Base-by-base conservation (phyloP, 257 asterid genomes). In the Osmanthus fragrans region DNA sequence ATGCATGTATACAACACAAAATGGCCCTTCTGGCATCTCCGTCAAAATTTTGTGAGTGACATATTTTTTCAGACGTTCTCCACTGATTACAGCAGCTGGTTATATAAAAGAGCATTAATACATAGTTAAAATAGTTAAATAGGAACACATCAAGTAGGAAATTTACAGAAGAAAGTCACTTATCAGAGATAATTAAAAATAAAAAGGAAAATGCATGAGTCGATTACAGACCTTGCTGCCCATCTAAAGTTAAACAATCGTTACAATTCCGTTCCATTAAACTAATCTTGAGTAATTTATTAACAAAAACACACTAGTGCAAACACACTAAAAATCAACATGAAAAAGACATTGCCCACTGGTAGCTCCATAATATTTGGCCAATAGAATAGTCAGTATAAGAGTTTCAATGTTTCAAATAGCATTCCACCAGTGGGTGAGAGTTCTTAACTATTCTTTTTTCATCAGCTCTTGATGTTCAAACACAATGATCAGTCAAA, bases 1-100 rank as follows among this genome's bases (percentile, higher is more conserved):
- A 77, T 95, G 97, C 82, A 93, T 90, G 89, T 95, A 95, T n/a
- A 89, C 94, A 25, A 95, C 87, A 76, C 97, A 95, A 81, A 91
- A 95, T 23, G 94, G 96, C 70, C 94, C 98, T 82, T 88, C 90
- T 4, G 93, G 88, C 86, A 88, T 70, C 88, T 89, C 94, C 1
- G 80, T 82, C 60, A 84, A 67, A 71, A 95, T 90, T 89, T 93
- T 95, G 68, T 85, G 90, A 76, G 80, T 75, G 56, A 93, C 88
- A 66, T 93, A 95, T 75, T 73, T 95, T 83, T 90, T 95, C 88
- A 95, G 89, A 82, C 94, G 87, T 69, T 95, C 99, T 54, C 90
- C 97, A 80, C 86, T 75, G 25, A 93, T 74, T 7, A 90, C 90
- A 70, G 85, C 86, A 79, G 99, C 99, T 95, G 89, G 56, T 51